Base-by-base conservation (phyloP, 192 early-diverging fungal genomes). In the Coemansia sp. region DNA sequence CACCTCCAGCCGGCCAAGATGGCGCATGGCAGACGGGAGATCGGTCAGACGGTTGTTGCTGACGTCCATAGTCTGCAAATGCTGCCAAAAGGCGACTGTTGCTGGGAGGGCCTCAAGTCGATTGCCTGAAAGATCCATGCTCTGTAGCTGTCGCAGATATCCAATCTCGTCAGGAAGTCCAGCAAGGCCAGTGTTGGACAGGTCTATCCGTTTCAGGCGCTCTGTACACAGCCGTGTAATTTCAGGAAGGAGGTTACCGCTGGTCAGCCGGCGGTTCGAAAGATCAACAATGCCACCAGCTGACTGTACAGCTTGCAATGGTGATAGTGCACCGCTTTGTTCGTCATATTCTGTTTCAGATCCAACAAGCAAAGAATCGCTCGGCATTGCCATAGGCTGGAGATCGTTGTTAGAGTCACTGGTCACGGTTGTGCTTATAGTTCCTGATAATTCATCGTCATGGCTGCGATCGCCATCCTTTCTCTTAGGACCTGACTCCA, bases 121-220 rank as follows among this genome's bases (percentile, higher is more conserved):
- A 60, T 81, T 81, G 19, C 57, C 32, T 16, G 73, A 67, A 11
- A 81, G 62, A 26, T 81, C 67, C 10, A 81, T 53, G 2, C 12
- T 15, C 67, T 75, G 69, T 42, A 81, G 64, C 52, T 52, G 65
- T n/a, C 57, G 67, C 64, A 75, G 23, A 45, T 66, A 59, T 2
- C 77, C 77, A n/a, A 80, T 74, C 44, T 71, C 77, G 21, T 75
- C 72, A 4, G 77, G 77, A 13, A 80, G 62, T 18, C 6, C 9
- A 38, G 4, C 59, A 39, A 80, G 70, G 47, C 43, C 48, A 63
- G 71, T 80, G 58, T 64, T 49, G 21, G 72, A 69, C 42, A 81
- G 45, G 16, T 59, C 45, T 3, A 81, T 37, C 5, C 49, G 52
- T 4, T 65, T 71, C 45, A 80, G 70, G 50, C 62, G 63, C 11